Evolutionary conservation across 1,284 basidiomycete species (phyloP).

Genomic region (Leccinum huronense): DNA sequence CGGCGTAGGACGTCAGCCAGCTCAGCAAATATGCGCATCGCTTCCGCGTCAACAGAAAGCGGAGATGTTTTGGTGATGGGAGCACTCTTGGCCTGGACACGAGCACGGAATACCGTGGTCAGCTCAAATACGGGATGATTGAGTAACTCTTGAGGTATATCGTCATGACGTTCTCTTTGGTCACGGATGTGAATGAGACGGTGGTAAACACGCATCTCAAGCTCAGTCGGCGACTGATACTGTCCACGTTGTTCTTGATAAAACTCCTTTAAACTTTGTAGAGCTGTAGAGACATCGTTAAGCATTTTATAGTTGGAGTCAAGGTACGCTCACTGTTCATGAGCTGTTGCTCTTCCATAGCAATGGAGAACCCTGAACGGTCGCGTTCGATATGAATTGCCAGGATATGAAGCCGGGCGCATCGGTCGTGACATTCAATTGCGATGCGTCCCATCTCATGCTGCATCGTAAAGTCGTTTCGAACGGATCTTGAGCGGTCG

Average conservation of each 20-base stretch:
- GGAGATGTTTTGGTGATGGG: conserved; percentile 68
- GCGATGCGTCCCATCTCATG: conserved; percentile 75
- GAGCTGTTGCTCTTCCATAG: conserved; percentile 84
- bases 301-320: background rate
- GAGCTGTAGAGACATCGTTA: conserved; percentile 49
- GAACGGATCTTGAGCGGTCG: conserved; percentile 87
- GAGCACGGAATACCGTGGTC: conserved; percentile 76
- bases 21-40: conserved; percentile 66
- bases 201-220: conserved; percentile 96
- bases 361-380: conserved; percentile 60
- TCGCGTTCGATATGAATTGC: conserved; percentile 76
- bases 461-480: conserved; percentile 96
- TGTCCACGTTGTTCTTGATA: conserved; percentile 80
- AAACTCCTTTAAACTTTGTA: conserved; percentile 90
- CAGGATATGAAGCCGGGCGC: conserved; percentile 91
- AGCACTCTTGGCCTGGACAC: conserved; percentile 79
- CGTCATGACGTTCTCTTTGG: conserved; percentile 75
- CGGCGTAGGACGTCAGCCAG: conserved; percentile 55
- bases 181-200: conserved; percentile 89
- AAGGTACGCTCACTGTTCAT: conserved; percentile 71
- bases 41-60: conserved; percentile 59
- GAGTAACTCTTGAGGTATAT: conserved; percentile 74
- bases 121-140: conserved; percentile 76
- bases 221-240: conserved; percentile 76
- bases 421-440: conserved; percentile 90